These are phyloP conservation scores for Rutidosis leptorrhynchoides DNA, from an alignment of 129 eudicot species.

Conservation along the genomic window DNA sequence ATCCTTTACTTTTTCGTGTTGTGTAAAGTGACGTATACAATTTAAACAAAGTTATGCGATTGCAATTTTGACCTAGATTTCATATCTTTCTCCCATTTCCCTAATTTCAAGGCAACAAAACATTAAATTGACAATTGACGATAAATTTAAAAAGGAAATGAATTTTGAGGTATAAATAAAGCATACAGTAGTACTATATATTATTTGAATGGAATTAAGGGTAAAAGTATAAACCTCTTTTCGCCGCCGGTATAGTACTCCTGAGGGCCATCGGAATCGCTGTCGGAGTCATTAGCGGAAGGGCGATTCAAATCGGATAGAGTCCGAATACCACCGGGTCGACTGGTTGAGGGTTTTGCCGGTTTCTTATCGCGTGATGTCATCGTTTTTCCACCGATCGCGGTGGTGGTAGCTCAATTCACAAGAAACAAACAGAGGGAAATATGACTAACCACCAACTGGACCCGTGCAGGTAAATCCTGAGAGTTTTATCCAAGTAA, in stretches of 20 bases:
- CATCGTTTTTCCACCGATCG: slow-evolving; percentile 29
- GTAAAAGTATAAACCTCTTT: slow-evolving; percentile 53
- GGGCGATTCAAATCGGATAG: slow-evolving; percentile 96
- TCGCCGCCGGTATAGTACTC: slow-evolving; percentile 97
- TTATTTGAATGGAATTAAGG: background rate
- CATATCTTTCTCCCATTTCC: background rate
- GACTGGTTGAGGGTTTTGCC: slow-evolving; percentile 62
- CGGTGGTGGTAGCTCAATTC: slow-evolving; percentile 21
- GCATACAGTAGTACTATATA: background rate
- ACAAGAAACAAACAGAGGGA: slow-evolving; percentile 20
- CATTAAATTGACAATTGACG: background rate
- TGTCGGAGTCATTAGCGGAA: slow-evolving; percentile 73
- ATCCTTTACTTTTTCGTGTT: too few species aligned
- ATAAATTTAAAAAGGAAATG: background rate
- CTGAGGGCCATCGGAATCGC: slow-evolving; percentile 88
- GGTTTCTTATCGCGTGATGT: slow-evolving; percentile 70
- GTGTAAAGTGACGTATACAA: too few species aligned
- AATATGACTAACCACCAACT: too few species aligned
- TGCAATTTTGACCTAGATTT: background rate
- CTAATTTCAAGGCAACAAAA: background rate
- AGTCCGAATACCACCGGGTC: slow-evolving; percentile 85
- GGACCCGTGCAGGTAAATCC: too few species aligned
- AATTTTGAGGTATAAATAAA: background rate
- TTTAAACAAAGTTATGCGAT: background rate
- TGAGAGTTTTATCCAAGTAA: too few species aligned